A percentile compares a stretch with the other conserved stretches of the same genome.
phyloP scores from a whole-genome alignment of 2,329 filamentous ascomycete genomes.

The Fusarium sp. region DNA sequence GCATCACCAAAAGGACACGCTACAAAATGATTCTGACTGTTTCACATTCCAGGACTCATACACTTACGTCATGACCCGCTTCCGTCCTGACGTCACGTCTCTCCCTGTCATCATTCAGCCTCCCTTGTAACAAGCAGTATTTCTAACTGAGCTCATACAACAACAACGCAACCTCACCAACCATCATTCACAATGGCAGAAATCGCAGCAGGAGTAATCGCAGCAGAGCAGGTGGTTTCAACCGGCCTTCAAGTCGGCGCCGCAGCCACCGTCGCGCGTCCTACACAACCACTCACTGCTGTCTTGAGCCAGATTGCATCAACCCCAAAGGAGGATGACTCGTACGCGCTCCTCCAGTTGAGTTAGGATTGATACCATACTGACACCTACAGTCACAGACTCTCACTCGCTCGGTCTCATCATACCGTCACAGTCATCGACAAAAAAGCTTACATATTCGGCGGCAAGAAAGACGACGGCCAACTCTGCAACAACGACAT shows the following conservation, averaged over 20 bases:
- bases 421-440: slow-evolving; percentile 36
- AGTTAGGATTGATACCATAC: rapidly evolving
- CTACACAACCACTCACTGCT: slow-evolving; percentile 39
- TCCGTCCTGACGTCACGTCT: slow-evolving; percentile 24
- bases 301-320: slow-evolving; percentile 40
- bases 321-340: slow-evolving; percentile 23
- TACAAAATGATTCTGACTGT: neutral
- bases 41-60: neutral
- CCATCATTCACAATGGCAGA: slow-evolving; percentile 28
- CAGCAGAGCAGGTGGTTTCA: slow-evolving; percentile 39
- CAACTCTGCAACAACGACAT: slow-evolving; percentile 35
- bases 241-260: slow-evolving; percentile 39
- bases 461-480: slow-evolving; percentile 32
- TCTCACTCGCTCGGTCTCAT: slow-evolving; percentile 33
- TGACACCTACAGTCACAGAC: neutral
- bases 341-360: neutral
- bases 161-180: neutral
- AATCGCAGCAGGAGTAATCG: slow-evolving; percentile 38
- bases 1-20: neutral
- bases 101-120: slow-evolving; percentile 1
- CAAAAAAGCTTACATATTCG: slow-evolving; percentile 39
- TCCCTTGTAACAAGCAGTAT: slow-evolving; percentile 10
- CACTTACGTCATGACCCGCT: slow-evolving; percentile 30
- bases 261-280: slow-evolving; percentile 31
- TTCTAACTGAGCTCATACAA: no score